A percentile compares a stretch with the other conserved stretches of the same genome.
Conservation (phyloP, 495 filamentous ascomycete genomes). For the Aspergillus bertholletiae region DNA sequence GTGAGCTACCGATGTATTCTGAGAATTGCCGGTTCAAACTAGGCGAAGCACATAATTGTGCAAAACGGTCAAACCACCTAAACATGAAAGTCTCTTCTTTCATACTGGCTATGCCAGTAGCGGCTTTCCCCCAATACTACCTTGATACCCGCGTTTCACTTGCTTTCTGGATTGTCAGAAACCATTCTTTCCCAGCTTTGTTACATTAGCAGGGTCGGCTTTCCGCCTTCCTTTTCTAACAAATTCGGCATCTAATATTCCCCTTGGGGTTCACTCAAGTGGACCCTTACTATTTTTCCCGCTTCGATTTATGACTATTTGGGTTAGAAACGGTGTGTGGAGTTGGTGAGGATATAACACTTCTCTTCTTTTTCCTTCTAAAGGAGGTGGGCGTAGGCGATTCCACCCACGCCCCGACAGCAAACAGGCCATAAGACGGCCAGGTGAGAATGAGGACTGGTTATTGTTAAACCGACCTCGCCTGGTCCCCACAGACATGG, state of each 20-base stretch:
- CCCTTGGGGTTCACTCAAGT: slow-evolving; percentile 1
- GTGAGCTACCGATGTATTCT: slow-evolving; percentile 27
- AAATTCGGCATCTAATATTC: slow-evolving; percentile 2
- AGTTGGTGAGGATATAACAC: slow-evolving; percentile 9
- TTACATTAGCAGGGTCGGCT: slow-evolving; percentile 3
- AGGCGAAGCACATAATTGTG: background rate
- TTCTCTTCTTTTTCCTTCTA: slow-evolving; percentile 1
- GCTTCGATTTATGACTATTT: slow-evolving; percentile 14
- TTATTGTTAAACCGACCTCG: background rate
- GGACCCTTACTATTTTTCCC: slow-evolving; percentile 6
- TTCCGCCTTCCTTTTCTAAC: slow-evolving; percentile 6
- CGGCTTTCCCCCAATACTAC: background rate
- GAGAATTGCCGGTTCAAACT: background rate
- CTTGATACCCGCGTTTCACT: slow-evolving; percentile 7
- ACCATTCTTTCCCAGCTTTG: background rate
- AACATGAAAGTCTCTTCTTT: slow-evolving; percentile 1
- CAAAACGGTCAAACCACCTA: background rate
- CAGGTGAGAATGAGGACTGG: background rate
- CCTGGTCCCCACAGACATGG: background rate
- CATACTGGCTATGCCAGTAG: background rate
- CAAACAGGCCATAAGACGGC: background rate
- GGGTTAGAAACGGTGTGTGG: slow-evolving; percentile 15
- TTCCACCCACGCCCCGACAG: slow-evolving; percentile 5
- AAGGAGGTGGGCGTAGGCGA: slow-evolving; percentile 9
- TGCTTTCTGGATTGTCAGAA: background rate